Base-by-base conservation (phyloP, 2,329 filamentous ascomycete species). In the Xylariales sp. region DNA sequence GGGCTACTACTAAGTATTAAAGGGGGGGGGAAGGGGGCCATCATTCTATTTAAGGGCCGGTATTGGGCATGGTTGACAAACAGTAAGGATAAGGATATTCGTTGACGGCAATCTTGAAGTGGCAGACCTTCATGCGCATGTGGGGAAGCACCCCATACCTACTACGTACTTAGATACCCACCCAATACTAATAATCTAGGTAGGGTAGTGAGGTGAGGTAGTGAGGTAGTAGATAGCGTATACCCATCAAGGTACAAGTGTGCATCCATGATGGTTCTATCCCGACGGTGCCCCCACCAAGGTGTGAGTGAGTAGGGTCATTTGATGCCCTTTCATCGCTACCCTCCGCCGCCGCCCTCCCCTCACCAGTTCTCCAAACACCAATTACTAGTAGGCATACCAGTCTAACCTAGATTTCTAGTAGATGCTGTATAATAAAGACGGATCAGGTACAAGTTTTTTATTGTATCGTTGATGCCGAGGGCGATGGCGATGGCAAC, bases 91-190 rank as follows among this genome's bases (percentile, higher is more conserved):
- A 32, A 54, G 18, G 41, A 45, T 59, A 39, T 45, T 56, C 18
- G 46, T 53, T 53, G n/a, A 58, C 5, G 8, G 49, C 45, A 10
- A 54, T n/a, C 32, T 53, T 50, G 28, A 60, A 49, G 23, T 34
- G 52, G 64, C 56, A 48, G 52, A 16, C 32, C 12, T 55, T 55
- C 45, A 61, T 61, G 56, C 50, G 53, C 53, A 49, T 54, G 61
- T 52, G 61, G 61, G 60, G 62, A 45, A 32, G 36, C 23, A 56
- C 10, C 9, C 12, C 9, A 41, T 23, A 23, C 23, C 23, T 23
- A 23, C 23, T 23, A 23, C 23, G 23, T 23, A n/a, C n/a, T n/a
- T n/a, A 23, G 23, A 23, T 23, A 23, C 23, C 23, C 23, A 23
- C 23, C 23, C 23, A 23, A 23, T 23, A 23, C 23, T 23, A 23